Conservation (phyloP, 805 yeast species). For the Helenozyma baotianmanensis region DNA sequence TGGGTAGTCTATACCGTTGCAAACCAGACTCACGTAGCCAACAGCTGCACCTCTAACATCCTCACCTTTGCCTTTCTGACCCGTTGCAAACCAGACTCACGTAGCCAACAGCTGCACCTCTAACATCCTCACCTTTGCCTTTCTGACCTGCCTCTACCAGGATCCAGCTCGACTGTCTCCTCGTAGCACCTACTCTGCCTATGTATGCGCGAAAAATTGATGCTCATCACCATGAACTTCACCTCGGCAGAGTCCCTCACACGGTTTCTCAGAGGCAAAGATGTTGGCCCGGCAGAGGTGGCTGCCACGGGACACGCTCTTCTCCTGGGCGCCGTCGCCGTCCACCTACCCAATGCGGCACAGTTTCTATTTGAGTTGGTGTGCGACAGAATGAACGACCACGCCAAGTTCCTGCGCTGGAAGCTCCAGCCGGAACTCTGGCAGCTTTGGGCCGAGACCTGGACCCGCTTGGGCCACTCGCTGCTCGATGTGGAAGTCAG, state of each 20-base stretch:
- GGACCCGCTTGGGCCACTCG: constrained; percentile 28
- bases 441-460: constrained; percentile 42
- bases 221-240: constrained; percentile 3
- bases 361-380: constrained; percentile 55
- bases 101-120: too few relatives aligned
- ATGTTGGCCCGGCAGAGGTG: constrained; percentile 40
- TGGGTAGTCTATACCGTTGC: too few relatives aligned
- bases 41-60: too few relatives aligned
- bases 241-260: constrained; percentile 47
- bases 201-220: too few relatives aligned
- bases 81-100: too few relatives aligned
- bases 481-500: constrained; percentile 23
- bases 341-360: constrained; percentile 52
- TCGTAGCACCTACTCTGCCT: too few relatives aligned
- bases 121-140: too few relatives aligned
- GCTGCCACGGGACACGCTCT: constrained; percentile 27
- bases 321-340: constrained; percentile 26
- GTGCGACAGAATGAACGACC: constrained; percentile 56
- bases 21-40: too few relatives aligned
- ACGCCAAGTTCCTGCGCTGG: constrained; percentile 35
- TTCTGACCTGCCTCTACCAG: too few relatives aligned
- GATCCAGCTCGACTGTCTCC: too few relatives aligned
- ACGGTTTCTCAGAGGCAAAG: constrained; percentile 52
- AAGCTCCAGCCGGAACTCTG: constrained; percentile 44
- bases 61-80: too few relatives aligned